Evolutionary conservation across 2,329 filamentous ascomycete species (phyloP), one percentile per base, ranked within the genome.

Genomic region (Cladosporium sp.): DNA sequence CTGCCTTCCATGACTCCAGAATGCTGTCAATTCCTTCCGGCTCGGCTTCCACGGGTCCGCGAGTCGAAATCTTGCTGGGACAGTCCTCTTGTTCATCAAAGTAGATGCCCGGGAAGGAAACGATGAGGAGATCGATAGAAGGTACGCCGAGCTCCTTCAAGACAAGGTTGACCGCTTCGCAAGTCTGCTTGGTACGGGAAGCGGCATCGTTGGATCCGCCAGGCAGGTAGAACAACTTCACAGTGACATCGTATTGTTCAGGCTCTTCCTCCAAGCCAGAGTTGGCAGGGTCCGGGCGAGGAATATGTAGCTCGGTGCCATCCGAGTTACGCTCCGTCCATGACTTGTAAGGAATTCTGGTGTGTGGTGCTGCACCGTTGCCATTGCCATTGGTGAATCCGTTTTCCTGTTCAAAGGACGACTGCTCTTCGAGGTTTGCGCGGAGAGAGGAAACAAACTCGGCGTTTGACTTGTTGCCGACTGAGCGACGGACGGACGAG

Each of bases 221-320:
- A 3, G 91, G 88, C 25, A 97, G 81, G 74, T 94, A 95, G 78
- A 99, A 99, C 20, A 99, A 77, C 75, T 99, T 99, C 60, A 94
- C 87, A 0, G 93, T 97, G 68, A 97, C 91, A 70, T 97, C 91
- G 77, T 99, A 99, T 65, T 91, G 86, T 59, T 83, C 80, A 24
- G 88, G 80, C 65, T 96, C 91, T 70, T 99, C 94, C 32, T 84
- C 80, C 45, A 99, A 78, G 0, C 88, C 88, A 3, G 84, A 84
- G 28, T 82, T 76, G 12, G 83, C 78, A 79, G 88, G 89, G 72
- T 91, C 84, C 70, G 93, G 84, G 39, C 87, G 83, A 47, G 93
- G 93, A 39, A 97, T 83, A 40, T 71, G 66, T 20, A 71, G 58
- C 9, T 56, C 60, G 24, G 63, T 58, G 25, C 58, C 63, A 70